phyloP scores from a whole-genome alignment of 306 rosid species.

The Fragaria ananassa region DNA sequence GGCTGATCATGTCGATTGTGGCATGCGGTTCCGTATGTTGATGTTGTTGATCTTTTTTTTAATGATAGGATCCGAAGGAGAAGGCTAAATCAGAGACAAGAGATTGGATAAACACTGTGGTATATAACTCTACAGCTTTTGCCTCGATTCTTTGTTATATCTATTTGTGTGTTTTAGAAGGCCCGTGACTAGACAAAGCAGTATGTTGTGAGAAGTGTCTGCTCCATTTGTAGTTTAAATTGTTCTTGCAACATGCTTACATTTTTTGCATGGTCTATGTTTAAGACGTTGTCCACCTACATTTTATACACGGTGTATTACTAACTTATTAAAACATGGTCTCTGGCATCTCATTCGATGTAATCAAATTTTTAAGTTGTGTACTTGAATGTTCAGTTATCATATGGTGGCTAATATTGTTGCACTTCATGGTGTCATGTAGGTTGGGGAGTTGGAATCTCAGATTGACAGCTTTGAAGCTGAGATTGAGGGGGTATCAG shows the following conservation, averaged over 20 bases:
- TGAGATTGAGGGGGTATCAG: constrained; percentile 88
- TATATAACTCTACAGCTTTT: constrained; percentile 41
- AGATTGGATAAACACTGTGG: constrained; percentile 98
- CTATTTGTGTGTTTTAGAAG: constrained; percentile 20
- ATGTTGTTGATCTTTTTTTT: constrained; percentile 18
- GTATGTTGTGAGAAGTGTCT: neutral
- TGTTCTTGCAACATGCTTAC: neutral
- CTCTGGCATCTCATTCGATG: neutral
- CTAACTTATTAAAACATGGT: neutral
- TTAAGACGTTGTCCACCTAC: neutral
- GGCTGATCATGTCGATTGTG: neutral
- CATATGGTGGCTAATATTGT: constrained; percentile 17
- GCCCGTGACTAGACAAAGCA: constrained; percentile 15
- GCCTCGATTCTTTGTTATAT: constrained; percentile 2
- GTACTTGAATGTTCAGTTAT: neutral
- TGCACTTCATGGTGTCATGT: constrained; percentile 23
- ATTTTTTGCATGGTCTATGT: neutral
- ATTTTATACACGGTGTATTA: neutral
- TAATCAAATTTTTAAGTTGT: neutral
- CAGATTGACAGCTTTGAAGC: constrained; percentile 97
- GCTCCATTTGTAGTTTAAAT: neutral
- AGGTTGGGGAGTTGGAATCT: constrained; percentile 92
- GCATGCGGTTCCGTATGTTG: neutral
- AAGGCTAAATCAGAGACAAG: constrained; percentile 95
- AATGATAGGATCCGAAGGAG: constrained; percentile 84